Percentiles rank a stretch among this genome's conserved stretches.
Conservation (phyloP, 2,329 filamentous ascomycete species). For the Colletotrichum sp. region DNA sequence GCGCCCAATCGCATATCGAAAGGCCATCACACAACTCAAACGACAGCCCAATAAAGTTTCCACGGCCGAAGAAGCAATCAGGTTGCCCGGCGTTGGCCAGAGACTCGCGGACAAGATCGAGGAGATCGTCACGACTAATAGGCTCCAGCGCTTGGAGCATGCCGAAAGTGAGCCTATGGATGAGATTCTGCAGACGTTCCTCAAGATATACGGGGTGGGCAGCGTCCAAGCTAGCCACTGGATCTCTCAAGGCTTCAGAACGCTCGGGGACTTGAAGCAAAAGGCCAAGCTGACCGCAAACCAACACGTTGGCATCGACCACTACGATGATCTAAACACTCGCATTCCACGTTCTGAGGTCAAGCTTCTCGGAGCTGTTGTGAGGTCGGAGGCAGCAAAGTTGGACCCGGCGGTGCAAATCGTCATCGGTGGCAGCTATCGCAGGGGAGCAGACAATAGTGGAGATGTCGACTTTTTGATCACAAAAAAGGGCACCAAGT, state of each 20-base stretch:
- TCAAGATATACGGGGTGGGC: constrained; percentile 82
- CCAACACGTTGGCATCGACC: constrained; percentile 79
- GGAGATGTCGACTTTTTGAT: constrained; percentile 88
- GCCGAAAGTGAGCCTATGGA: constrained; percentile 72
- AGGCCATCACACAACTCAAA: constrained; percentile 75
- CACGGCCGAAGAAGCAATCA: constrained; percentile 72
- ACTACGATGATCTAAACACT: constrained; percentile 78
- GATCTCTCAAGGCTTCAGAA: constrained; percentile 76
- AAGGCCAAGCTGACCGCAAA: constrained; percentile 69
- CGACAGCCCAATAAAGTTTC: constrained; percentile 67
- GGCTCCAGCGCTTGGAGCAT: constrained; percentile 74
- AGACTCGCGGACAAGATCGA: constrained; percentile 86
- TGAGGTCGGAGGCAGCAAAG: constrained; percentile 60
- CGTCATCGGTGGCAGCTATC: constrained; percentile 84
- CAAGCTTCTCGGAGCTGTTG: constrained; percentile 68
- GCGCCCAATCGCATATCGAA: constrained; percentile 78
- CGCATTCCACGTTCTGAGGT: constrained; percentile 83
- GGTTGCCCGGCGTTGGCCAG: constrained; percentile 71
- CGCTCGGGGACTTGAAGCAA: constrained; percentile 71
- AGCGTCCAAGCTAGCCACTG: constrained; percentile 73
- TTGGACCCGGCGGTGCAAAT: constrained; percentile 71
- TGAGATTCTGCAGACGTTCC: constrained; percentile 69
- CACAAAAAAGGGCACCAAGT: constrained; percentile 66
- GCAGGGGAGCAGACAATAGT: constrained; percentile 75
- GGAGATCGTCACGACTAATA: constrained; percentile 80